These are phyloP conservation scores for Cardamine chenopodiifolia DNA, from an alignment of 345 rosid genomes.

Conservation along the genomic window DNA sequence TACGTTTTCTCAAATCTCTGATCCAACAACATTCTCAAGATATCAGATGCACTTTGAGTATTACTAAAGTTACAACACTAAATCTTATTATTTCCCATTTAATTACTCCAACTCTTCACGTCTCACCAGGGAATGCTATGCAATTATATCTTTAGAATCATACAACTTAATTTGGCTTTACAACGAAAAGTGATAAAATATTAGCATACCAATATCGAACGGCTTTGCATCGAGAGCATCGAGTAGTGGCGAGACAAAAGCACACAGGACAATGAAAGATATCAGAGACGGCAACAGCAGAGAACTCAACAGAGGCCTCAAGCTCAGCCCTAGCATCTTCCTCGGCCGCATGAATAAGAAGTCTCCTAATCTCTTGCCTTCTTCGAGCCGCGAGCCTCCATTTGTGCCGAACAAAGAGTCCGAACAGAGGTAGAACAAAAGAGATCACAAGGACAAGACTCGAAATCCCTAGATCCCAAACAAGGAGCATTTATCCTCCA, in stretches of 20 bases:
- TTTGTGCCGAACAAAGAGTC: slow-evolving; percentile 57
- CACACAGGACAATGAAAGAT: slow-evolving; percentile 77
- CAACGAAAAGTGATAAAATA: neutral
- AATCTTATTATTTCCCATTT: neutral
- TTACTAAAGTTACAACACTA: slow-evolving; percentile 7
- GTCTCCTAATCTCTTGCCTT: slow-evolving; percentile 73
- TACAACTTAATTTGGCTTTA: neutral
- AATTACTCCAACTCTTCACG: neutral
- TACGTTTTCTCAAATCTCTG: neutral
- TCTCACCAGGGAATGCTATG: neutral
- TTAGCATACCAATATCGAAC: slow-evolving; percentile 83
- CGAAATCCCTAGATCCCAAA: slow-evolving; percentile 86
- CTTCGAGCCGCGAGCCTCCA: slow-evolving; percentile 68
- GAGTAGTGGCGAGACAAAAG: slow-evolving; percentile 68
- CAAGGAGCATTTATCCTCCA: slow-evolving; percentile 76
- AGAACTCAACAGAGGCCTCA: slow-evolving; percentile 60
- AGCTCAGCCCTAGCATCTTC: slow-evolving; percentile 87
- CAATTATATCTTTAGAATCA: slow-evolving; percentile 19
- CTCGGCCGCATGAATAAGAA: slow-evolving; percentile 74
- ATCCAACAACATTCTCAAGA: slow-evolving; percentile 19
- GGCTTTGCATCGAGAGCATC: slow-evolving; percentile 85
- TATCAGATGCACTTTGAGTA: slow-evolving; percentile 23
- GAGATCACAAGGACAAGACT: slow-evolving; percentile 66
- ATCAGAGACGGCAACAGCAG: slow-evolving; percentile 41
- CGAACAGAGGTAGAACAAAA: slow-evolving; percentile 52